Conservation (phyloP, 768 basidiomycete genomes). For the Suillus occidentalis region DNA sequence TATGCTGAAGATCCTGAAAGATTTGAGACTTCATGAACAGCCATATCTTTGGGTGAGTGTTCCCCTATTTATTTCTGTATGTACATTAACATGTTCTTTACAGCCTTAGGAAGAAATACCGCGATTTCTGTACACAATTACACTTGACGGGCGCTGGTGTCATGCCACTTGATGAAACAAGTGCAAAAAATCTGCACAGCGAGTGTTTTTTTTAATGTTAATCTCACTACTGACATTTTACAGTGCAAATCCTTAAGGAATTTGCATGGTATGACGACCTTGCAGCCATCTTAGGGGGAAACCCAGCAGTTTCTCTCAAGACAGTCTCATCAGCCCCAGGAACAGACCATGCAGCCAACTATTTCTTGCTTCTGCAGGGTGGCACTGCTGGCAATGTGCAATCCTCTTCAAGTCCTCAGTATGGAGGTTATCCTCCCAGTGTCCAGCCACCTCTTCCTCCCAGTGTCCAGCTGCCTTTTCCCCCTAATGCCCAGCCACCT, state of each 20-base stretch:
- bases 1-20: neutral
- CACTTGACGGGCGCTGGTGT: neutral
- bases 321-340: neutral
- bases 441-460: neutral
- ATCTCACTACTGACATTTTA: neutral
- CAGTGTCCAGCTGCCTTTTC: neutral
- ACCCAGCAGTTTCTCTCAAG: neutral
- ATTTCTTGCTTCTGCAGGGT: neutral
- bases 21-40: neutral
- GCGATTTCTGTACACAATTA: neutral
- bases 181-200: neutral
- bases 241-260: neutral
- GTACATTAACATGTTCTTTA: neutral
- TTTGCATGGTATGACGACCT: conserved; percentile 7
- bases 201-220: neutral
- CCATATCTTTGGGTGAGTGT: neutral
- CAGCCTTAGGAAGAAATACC: conserved; percentile 2
- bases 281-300: neutral
- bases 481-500: no score
- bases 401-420: neutral
- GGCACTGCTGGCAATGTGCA: neutral
- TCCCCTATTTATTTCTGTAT: neutral
- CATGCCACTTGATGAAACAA: neutral
- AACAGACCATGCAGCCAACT: neutral
- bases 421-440: neutral